Evolutionary conservation across 2,329 filamentous ascomycete genomes (phyloP), one percentile per base, ranked within the genome.

Genomic region (Periconia macrospinosa): DNA sequence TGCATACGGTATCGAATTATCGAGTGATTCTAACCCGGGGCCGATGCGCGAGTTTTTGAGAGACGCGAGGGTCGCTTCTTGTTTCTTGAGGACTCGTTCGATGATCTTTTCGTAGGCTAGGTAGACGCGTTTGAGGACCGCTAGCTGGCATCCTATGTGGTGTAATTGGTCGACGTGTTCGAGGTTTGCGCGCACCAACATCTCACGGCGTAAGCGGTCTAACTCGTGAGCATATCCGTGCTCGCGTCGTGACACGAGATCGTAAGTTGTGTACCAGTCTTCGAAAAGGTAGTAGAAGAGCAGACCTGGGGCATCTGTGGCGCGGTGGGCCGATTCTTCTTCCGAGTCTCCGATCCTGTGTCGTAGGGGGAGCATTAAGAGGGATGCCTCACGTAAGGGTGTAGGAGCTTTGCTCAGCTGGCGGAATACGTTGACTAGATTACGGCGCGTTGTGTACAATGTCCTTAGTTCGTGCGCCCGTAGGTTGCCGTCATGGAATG

Each of bases 261-360:
- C 79, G 48, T 83, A 83, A 1, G 83, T 84, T 3, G 83, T 83
- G 35, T 79, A 79, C 76, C 86, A 87, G 63, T 87, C 85, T 62
- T 88, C 85, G 61, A 88, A 88, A 0, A 88, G 72, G 61, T 87
- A 87, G 67, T 86, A 88, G 71, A 87, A 87, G 2, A 87, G 73
- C 18, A 85, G 76, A 18, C 84, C 85, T 0, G 85, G 80, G 1
- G 80, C 80, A 60, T 87, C 84, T 2, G 79, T 78, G 7, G 75
- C 60, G 52, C 75, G 69, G 56, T 81, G 78, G 0, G 72, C 76
- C 1, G 75, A 76, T 58, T 80, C 78, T 57, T 78, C 76, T 14
- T 76, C 70, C 13, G 72, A 78, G 50, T 74, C 64, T 9, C 78
- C 78, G 7, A 80, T 63, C 6, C 77, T 72, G 27, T 75, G 72